Evolutionary conservation across 2,329 filamentous ascomycete species (phyloP).

Genomic region (Aspergillus thermomutatus): DNA sequence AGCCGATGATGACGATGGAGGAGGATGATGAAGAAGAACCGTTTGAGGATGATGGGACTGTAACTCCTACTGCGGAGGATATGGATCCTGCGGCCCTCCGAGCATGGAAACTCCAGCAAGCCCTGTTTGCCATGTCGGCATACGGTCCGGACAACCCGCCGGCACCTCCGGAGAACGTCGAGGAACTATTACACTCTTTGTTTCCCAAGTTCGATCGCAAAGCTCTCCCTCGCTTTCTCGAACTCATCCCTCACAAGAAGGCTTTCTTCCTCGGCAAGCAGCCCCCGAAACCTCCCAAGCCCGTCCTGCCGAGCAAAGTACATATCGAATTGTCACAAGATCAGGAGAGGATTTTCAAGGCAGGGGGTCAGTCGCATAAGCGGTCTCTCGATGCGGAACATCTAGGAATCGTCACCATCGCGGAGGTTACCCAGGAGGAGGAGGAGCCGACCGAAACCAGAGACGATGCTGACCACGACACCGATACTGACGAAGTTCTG

Average conservation of each 20-base stretch:
- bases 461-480: slow-evolving; percentile 51
- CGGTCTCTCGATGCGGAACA: slow-evolving; percentile 51
- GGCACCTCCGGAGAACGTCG: slow-evolving; percentile 66
- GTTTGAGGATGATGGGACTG: slow-evolving; percentile 25
- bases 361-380: slow-evolving; percentile 61
- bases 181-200: slow-evolving; percentile 72
- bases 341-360: slow-evolving; percentile 79
- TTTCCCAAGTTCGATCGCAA: slow-evolving; percentile 80
- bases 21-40: slow-evolving; percentile 25
- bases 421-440: slow-evolving; percentile 44
- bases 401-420: slow-evolving; percentile 52
- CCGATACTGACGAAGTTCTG: slow-evolving; percentile 61
- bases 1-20: slow-evolving; percentile 22
- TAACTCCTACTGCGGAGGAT: slow-evolving; percentile 30
- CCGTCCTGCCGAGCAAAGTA: slow-evolving; percentile 81
- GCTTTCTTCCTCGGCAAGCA: slow-evolving; percentile 75
- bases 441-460: slow-evolving; percentile 50
- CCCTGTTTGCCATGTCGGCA: slow-evolving; percentile 45
- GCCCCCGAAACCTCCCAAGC: slow-evolving; percentile 73
- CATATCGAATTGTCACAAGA: slow-evolving; percentile 82
- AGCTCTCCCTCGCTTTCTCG: slow-evolving; percentile 72
- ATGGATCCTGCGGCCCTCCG: slow-evolving; percentile 42
- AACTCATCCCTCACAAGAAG: slow-evolving; percentile 76
- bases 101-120: slow-evolving; percentile 46
- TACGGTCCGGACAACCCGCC: slow-evolving; percentile 59